Evolutionary conservation across 1,284 basidiomycete genomes (phyloP), one percentile per base, ranked within the genome.

Genomic region (Malassezia caprae): DNA sequence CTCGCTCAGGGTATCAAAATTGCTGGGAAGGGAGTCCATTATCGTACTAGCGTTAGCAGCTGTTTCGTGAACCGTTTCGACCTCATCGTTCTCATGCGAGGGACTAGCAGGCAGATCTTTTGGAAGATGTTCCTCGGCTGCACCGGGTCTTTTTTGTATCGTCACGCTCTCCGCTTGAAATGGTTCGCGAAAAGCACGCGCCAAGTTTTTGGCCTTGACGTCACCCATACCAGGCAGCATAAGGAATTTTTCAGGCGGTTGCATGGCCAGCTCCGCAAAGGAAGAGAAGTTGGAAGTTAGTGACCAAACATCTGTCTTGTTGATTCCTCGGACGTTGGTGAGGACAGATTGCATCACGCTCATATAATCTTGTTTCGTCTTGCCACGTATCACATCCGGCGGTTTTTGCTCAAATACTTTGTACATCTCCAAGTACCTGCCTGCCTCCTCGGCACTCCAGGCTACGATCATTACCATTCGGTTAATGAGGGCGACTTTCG

Each of bases 301-400:
- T 1, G 91, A 94, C 75, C 90, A 84, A 0, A 93, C 90, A 69
- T 99, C 94, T 0, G 93, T 96, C 79, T 93, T 96, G 78, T 98
- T 98, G 54, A 99, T 86, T 64, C 88, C 90, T 67, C 83, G 85
- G 61, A 96, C 87, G 62, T 83, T 84, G 0, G 93, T 98, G 31
- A 99, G 78, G 0, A 88, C 82, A n/a, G 83, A 82, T 35, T 87
- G 86, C 12, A 96, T 77, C 65, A 90, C 81, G 5, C 87, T 83
- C 58, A 81, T 76, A 69, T 94, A 90, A 65, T 88, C 86, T 64
- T 91, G 88, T 70, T 90, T 88, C 5, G 88, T 79, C 24, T 88
- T 84, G 73, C 96, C 91, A 75, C 91, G 93, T 77, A 99, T 91
- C 62, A 89, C 77, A 69, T 91, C 87, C 4, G 93, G 90, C 3